Evolutionary conservation across 2,329 filamentous ascomycete genomes (phyloP).

Genomic region (Chrysoporthe deuterocubensis): DNA sequence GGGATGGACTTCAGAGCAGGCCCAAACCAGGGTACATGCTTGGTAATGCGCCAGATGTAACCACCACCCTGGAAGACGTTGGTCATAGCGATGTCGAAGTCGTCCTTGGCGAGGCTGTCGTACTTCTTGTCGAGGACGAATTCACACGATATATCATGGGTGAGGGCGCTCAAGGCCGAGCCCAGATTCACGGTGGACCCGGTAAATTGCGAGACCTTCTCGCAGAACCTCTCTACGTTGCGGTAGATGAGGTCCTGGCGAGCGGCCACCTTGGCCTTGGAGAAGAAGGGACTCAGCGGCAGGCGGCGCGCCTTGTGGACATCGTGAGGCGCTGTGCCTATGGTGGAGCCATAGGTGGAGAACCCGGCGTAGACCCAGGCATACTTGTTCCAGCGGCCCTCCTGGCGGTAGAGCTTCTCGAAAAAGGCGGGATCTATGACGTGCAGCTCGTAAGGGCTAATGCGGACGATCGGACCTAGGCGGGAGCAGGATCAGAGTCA

Average conservation of each 20-base stretch:
- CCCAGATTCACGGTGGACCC: conserved; percentile 22
- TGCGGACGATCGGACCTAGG: conserved; percentile 11
- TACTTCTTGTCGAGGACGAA: conserved; percentile 27
- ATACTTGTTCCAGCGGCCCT: conserved; percentile 26
- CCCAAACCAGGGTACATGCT: conserved; percentile 29
- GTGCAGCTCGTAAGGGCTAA: conserved; percentile 21
- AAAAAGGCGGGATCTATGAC: conserved; percentile 20
- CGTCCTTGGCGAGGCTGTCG: conserved; percentile 22
- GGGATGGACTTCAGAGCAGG: conserved; percentile 27
- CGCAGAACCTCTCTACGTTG: conserved; percentile 19
- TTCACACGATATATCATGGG: conserved; percentile 22
- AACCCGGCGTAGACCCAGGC: conserved; percentile 9
- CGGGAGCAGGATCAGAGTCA: neutral
- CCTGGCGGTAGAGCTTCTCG: conserved; percentile 25
- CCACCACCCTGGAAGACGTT: conserved; percentile 20
- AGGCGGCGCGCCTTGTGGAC: no score
- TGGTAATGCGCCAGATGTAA: conserved; percentile 29
- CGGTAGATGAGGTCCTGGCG: conserved; percentile 10
- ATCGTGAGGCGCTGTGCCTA: no score
- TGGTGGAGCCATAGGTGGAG: conserved; percentile 1
- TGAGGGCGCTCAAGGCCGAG: conserved; percentile 26
- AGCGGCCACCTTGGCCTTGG: neutral
- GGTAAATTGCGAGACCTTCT: conserved; percentile 4
- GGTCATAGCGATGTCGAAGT: conserved; percentile 25
- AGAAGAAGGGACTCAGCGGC: neutral